Evolutionary conservation across 257 asterid genomes (phyloP).

Genomic region (Petunia secreta): DNA sequence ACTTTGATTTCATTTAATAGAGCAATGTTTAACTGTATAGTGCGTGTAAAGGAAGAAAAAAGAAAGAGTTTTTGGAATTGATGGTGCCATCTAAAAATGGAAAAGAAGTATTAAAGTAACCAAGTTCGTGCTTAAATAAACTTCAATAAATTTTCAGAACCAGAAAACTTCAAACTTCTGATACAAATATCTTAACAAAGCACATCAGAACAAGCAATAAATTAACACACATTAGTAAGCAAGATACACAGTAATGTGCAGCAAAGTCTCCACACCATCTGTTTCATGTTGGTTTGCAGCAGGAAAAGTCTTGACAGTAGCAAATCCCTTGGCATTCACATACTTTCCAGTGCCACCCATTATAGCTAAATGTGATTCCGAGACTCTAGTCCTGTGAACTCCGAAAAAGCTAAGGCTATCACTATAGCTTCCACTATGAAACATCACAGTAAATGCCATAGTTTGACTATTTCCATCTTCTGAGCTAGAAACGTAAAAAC

Average conservation of each 20-base stretch:
- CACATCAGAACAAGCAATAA: neutral
- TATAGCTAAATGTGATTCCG: conserved; percentile 83
- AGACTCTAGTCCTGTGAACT: conserved; percentile 58
- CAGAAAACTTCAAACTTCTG: neutral
- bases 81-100: too few species aligned
- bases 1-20: too few species aligned
- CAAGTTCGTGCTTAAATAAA: neutral
- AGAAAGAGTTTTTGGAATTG: too few species aligned
- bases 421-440: conserved; percentile 61
- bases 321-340: conserved; percentile 75
- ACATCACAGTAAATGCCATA: conserved; percentile 83
- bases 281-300: conserved; percentile 54
- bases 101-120: neutral
- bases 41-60: too few species aligned
- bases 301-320: conserved; percentile 62
- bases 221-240: conserved; percentile 46
- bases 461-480: conserved; percentile 82
- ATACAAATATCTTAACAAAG: neutral
- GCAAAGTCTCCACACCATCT: conserved; percentile 83
- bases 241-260: conserved; percentile 64
- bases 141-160: neutral
- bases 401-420: conserved; percentile 81
- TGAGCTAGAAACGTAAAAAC: conserved; percentile 77
- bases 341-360: conserved; percentile 94
- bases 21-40: too few species aligned